phyloP scores from a whole-genome alignment of 768 basidiomycete species.

The Boletus barrowsii region DNA sequence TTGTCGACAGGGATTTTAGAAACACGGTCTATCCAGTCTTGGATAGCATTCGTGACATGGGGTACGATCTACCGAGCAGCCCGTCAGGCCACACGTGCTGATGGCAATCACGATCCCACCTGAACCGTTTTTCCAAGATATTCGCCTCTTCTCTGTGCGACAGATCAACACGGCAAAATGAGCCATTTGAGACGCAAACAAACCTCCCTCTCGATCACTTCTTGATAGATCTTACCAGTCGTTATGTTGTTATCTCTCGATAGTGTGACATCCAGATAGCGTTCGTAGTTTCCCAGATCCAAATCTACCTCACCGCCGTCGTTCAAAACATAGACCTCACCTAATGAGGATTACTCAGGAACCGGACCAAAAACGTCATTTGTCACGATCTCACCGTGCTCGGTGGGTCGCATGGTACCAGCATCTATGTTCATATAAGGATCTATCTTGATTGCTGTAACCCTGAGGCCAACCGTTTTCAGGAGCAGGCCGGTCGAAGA shows the following conservation, averaged over 20 bases:
- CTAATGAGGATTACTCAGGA: constrained; percentile 39
- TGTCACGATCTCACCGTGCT: constrained; percentile 71
- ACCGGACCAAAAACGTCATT: background rate
- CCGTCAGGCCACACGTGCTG: constrained; percentile 4
- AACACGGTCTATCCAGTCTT: constrained; percentile 97
- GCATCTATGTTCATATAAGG: constrained; percentile 99
- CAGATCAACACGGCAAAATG: constrained; percentile 8
- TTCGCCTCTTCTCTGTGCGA: constrained; percentile 65
- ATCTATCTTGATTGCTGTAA: constrained; percentile 99
- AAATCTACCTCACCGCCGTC: constrained; percentile 98
- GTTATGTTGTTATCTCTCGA: constrained; percentile 97
- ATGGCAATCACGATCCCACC: constrained; percentile 39
- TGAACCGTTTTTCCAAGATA: constrained; percentile 98
- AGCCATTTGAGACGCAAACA: constrained; percentile 22
- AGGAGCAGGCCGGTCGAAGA: constrained; percentile 94
- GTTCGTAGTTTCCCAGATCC: constrained; percentile 97
- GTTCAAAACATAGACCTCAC: constrained; percentile 97
- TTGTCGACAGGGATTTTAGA: constrained; percentile 94
- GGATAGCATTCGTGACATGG: constrained; percentile 94
- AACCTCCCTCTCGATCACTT: constrained; percentile 97
- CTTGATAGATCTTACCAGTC: constrained; percentile 94
- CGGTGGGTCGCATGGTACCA: constrained; percentile 97
- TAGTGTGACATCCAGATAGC: constrained; percentile 93
- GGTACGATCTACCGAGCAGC: constrained; percentile 70
- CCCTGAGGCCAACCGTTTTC: constrained; percentile 93